Base-by-base conservation (phyloP, 1,284 basidiomycete genomes). In the Abortiporus biennis region DNA sequence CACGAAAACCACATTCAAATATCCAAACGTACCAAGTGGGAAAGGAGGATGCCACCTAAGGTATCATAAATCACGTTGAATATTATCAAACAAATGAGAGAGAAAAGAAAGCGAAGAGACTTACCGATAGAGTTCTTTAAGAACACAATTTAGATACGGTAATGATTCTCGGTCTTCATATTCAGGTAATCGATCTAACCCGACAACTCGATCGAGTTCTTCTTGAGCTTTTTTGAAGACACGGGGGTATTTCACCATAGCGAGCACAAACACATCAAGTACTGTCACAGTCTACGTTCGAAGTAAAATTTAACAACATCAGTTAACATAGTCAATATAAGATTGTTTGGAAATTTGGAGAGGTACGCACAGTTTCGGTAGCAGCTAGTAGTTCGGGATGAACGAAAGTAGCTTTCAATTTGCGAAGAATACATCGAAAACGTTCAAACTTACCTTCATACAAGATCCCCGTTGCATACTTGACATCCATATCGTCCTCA, bases 131-230 rank as follows among this genome's bases (percentile, higher is more conserved):
- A 53, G 43, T 42, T 64, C 62, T 27, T 55, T 53, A 6, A 59
- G 43, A 11, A 55, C 38, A 1, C 54, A 55, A 16, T 51, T 42
- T 4, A 62, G 38, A 43, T 60, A 62, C 1, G 58, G 55, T 17
- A 63, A 42, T 2, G 32, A 40, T 2, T 49, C 47, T 11, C 52
- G 17, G 31, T 64, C 61, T 8, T 51, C 49, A 24, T 59, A 54
- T 3, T 44, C 52, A 2, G 61, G 58, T 11, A 63, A 29, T 22
- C 55, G 47, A n/a, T 56, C 50, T 12, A 24, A 24, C 2, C 53
- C 54, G 5, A 61, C 51, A 2, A 58, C 44, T 6, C 33, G 13
- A 36, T 61, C 55, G 8, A 41, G 3, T 34, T 41, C 40, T 21
- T 21, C 20, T 22, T 35, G 40, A 6, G 31, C 31, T 21, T 41